Percentiles rank a stretch among this genome's conserved stretches.
Evolutionary conservation across 495 filamentous ascomycete genomes (phyloP).

Genomic region (Pseudevernia furfuracea): DNA sequence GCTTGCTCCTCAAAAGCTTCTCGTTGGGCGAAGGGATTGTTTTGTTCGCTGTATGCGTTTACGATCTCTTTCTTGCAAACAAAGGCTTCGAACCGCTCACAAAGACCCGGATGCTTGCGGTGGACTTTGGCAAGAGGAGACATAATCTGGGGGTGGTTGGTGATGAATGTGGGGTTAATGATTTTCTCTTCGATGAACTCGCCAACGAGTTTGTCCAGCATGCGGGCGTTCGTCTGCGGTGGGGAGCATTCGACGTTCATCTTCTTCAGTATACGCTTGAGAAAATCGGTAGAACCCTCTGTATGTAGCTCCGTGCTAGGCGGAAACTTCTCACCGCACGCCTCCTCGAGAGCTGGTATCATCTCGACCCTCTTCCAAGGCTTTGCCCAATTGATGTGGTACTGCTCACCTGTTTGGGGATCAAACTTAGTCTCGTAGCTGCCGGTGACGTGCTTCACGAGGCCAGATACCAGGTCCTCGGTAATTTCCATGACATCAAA

Average conservation of each 20-base stretch:
- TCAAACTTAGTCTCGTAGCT: slow-evolving; percentile 74
- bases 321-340: slow-evolving; percentile 88
- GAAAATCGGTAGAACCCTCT: slow-evolving; percentile 74
- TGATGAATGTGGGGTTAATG: slow-evolving; percentile 95
- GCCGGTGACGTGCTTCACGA: slow-evolving; percentile 86
- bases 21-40: slow-evolving; percentile 91
- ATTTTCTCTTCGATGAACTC: slow-evolving; percentile 93
- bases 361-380: slow-evolving; percentile 94
- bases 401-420: slow-evolving; percentile 73
- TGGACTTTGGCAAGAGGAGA: slow-evolving; percentile 94
- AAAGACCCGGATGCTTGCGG: slow-evolving; percentile 70
- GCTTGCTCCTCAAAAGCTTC: slow-evolving; percentile 95
- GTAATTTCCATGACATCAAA: slow-evolving; percentile 90
- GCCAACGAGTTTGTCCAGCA: slow-evolving; percentile 94
- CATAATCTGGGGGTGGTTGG: slow-evolving; percentile 93
- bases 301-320: slow-evolving; percentile 85
- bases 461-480: slow-evolving; percentile 85
- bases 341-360: slow-evolving; percentile 89
- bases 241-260: slow-evolving; percentile 82
- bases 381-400: slow-evolving; percentile 88
- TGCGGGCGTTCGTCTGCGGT: slow-evolving; percentile 88
- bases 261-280: slow-evolving; percentile 77
- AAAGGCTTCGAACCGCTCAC: slow-evolving; percentile 95
- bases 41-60: slow-evolving; percentile 97
- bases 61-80: slow-evolving; percentile 96